Evolutionary conservation across 2,329 filamentous ascomycete genomes (phyloP).

Genomic region (Venturia effusa): DNA sequence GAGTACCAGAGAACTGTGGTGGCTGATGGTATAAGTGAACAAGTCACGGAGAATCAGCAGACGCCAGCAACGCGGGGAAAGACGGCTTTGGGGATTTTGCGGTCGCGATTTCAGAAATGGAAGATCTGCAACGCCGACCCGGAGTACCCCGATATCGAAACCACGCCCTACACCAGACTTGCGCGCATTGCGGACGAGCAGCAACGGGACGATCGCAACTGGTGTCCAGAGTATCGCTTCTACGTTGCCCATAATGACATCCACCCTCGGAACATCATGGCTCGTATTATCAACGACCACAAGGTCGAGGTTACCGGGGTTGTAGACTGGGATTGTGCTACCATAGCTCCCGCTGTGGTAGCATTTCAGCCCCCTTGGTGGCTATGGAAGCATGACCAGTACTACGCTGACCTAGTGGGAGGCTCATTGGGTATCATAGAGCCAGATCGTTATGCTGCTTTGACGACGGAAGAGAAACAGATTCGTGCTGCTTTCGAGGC

Average conservation of each 20-base stretch:
- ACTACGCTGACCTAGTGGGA: not conserved
- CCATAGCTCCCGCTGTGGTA: slow-evolving; percentile 17
- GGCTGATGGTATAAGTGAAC: no score
- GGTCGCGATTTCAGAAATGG: not conserved
- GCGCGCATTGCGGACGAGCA: not conserved
- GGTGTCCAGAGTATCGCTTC: not conserved
- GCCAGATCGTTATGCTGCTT: not conserved
- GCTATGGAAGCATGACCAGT: slow-evolving; percentile 15
- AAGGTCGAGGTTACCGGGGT: slow-evolving; percentile 16
- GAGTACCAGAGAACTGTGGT: no score
- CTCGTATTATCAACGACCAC: slow-evolving; percentile 11
- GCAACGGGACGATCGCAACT: not conserved
- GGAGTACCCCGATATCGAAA: not conserved
- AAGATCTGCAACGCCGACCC: not conserved
- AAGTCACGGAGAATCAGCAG: not conserved
- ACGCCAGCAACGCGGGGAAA: not conserved
- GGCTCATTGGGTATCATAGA: not conserved
- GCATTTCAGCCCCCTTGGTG: slow-evolving; percentile 15
- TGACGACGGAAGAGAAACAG: not conserved
- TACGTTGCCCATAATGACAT: slow-evolving; percentile 14
- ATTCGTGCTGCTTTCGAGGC: not conserved
- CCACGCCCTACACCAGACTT: not conserved
- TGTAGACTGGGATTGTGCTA: slow-evolving; percentile 17
- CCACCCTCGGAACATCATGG: slow-evolving; percentile 16
- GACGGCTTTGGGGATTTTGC: not conserved